phyloP scores from a whole-genome alignment of 1,139 yeast genomes.

The Saccharomycopsis hybrid region DNA sequence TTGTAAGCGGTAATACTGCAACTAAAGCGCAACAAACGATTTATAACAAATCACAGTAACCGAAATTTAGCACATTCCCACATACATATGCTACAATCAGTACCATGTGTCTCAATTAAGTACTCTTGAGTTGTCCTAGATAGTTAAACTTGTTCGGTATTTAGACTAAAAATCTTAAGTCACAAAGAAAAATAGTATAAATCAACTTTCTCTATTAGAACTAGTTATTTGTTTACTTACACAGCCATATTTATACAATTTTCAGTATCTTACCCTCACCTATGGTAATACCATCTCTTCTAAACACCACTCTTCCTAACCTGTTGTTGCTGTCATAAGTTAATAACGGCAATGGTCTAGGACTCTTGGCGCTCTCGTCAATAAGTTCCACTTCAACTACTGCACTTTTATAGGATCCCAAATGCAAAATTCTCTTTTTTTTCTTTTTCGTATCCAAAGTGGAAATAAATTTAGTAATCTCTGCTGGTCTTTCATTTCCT shows the following conservation, averaged over 20 bases:
- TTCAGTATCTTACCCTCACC: constrained; percentile 69
- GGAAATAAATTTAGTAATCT: constrained; percentile 49
- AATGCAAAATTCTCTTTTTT: constrained; percentile 61
- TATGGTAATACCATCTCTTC: constrained; percentile 80
- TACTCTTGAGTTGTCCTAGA: too few species aligned
- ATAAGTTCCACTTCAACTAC: constrained; percentile 59
- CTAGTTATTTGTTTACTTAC: too few species aligned
- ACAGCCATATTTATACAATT: not conserved
- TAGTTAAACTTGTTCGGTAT: too few species aligned
- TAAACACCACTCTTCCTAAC: constrained; percentile 74
- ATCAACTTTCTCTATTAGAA: too few species aligned
- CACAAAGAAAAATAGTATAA: too few species aligned
- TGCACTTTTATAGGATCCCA: constrained; percentile 70
- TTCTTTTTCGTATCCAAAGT: constrained; percentile 40
- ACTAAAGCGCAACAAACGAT: too few species aligned
- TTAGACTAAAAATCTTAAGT: too few species aligned
- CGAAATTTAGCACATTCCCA: too few species aligned
- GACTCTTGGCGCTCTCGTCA: constrained; percentile 32
- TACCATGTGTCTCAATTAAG: too few species aligned
- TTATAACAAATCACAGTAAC: too few species aligned
- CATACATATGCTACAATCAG: too few species aligned
- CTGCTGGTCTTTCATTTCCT: constrained; percentile 69
- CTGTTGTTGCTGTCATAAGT: constrained; percentile 51
- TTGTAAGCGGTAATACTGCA: too few species aligned
- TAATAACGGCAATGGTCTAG: constrained; percentile 50